Conservation (phyloP, 2,329 filamentous ascomycete genomes). For the Alternaria rosae region DNA sequence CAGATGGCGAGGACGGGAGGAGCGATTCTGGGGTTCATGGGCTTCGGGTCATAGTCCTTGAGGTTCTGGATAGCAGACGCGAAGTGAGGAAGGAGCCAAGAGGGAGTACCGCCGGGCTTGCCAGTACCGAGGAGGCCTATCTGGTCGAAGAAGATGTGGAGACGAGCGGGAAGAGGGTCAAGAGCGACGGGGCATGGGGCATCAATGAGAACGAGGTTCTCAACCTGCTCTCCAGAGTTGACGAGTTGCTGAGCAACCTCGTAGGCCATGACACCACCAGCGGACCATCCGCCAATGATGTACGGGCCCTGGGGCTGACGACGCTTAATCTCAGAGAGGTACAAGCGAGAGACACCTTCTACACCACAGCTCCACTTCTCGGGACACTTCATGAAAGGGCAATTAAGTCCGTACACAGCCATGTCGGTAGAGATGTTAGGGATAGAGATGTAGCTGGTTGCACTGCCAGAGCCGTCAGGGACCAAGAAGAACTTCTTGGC, state of each 20-base stretch:
- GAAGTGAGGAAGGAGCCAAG: conserved; percentile 80
- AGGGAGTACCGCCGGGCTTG: conserved; percentile 66
- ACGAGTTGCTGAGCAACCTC: conserved; percentile 59
- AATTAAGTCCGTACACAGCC: conserved; percentile 67
- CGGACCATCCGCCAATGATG: conserved; percentile 63
- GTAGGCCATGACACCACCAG: conserved; percentile 63
- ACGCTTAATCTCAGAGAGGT: conserved; percentile 73
- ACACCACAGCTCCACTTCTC: conserved; percentile 71
- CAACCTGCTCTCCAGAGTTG: conserved; percentile 57
- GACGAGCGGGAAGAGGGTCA: conserved; percentile 59
- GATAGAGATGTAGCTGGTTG: conserved; percentile 72
- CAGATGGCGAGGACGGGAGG: conserved; percentile 72
- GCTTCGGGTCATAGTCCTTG: conserved; percentile 71
- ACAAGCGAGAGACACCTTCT: conserved; percentile 69
- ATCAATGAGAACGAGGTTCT: conserved; percentile 61
- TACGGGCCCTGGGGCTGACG: conserved; percentile 71
- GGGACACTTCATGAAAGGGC: conserved; percentile 74
- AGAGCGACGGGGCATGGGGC: conserved; percentile 62
- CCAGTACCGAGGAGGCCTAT: conserved; percentile 75
- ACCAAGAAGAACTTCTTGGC: conserved; percentile 63
- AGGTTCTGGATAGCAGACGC: conserved; percentile 71
- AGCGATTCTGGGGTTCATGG: conserved; percentile 65
- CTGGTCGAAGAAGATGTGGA: conserved; percentile 75
- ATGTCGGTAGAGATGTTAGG: conserved; percentile 61
- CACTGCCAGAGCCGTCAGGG: conserved; percentile 64